Evolutionary conservation across 2,329 filamentous ascomycete species (phyloP).

Genomic region (Cladosporium cucumerinum): DNA sequence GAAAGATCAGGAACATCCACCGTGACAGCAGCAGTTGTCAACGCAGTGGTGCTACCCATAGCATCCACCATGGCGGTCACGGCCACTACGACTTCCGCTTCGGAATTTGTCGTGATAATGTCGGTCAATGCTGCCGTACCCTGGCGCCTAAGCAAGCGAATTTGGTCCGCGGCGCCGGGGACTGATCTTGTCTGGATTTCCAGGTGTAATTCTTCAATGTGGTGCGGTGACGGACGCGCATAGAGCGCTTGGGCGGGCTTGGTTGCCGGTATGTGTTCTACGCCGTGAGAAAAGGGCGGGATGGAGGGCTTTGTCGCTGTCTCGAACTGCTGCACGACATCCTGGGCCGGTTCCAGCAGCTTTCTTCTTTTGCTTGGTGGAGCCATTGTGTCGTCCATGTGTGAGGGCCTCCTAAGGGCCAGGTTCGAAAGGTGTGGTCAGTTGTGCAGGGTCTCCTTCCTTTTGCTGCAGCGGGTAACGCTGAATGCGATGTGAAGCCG

Average conservation of each 20-base stretch:
- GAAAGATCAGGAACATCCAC: constrained; percentile 2
- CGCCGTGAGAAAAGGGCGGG: constrained; percentile 18
- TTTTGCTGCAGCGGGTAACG: background rate
- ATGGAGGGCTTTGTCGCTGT: background rate
- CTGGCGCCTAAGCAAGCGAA: constrained; percentile 24
- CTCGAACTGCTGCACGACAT: constrained; percentile 11
- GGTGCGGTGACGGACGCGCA: constrained; percentile 19
- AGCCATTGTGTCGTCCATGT: constrained; percentile 29
- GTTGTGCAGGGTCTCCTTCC: background rate
- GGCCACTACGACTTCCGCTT: constrained; percentile 14
- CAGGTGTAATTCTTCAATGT: constrained; percentile 24
- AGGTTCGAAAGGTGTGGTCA: background rate
- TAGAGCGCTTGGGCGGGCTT: background rate
- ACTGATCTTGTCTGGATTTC: constrained; percentile 21
- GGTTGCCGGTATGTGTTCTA: constrained; percentile 16
- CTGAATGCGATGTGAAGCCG: background rate
- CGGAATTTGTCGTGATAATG: constrained; percentile 12
- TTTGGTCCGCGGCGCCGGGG: constrained; percentile 17
- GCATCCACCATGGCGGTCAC: constrained; percentile 16
- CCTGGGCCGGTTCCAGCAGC: constrained; percentile 20
- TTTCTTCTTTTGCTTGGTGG: constrained; percentile 30
- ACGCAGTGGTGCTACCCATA: constrained; percentile 18
- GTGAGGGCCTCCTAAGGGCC: constrained; percentile 10
- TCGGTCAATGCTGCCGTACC: constrained; percentile 20
- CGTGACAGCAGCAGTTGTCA: constrained; percentile 15